Evolutionary conservation across 768 basidiomycete genomes (phyloP), one percentile per base, ranked within the genome.

Genomic region (Chalciporus piperatus): DNA sequence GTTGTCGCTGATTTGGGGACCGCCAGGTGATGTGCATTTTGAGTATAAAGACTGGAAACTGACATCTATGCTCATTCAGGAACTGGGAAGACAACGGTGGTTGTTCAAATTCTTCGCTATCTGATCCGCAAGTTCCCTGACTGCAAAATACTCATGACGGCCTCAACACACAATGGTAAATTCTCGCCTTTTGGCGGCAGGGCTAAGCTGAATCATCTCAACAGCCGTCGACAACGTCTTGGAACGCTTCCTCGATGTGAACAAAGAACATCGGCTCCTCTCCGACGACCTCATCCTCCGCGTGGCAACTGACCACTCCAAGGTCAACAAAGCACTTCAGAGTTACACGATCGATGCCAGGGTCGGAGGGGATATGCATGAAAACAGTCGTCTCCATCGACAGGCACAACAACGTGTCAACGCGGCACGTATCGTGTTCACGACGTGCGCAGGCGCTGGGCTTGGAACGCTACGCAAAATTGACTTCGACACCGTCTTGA

Each of bases 181-280:
- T 25, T 2, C 16, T 10, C 23, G 32, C 32, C 6, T 9, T 22
- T 12, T 14, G n/a, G 33, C 11, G 16, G 22, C 32, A 6, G 23
- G 20, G 28, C 11, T 17, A 25, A 14, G n/a, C 9, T 42, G n/a
- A 39, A 43, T 4, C 30, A 20, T 11, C n/a, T 8, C 12, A 19
- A n/a, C 38, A 85, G 85, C 85, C 14, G 83, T 86, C 6, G 85
- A 86, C 61, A 87, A 86, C 35, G 84, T 87, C 6, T 65, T 86
- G 13, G 82, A 87, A 60, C 75, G 83, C 7, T 85, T 87, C 60
- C 67, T 82, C 1, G 68, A 65, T 4, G 48, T 77, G 30, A 85
- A 85, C 58, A 68, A 67, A 17, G 52, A 52, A 9, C 63, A 71
- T 17, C 61, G 67, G 11, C 62, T 86, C n/a, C 64, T 87, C 2